These are phyloP conservation scores for Boletus rubropictus DNA, from an alignment of 768 basidiomycete species.

Conservation along the genomic window DNA sequence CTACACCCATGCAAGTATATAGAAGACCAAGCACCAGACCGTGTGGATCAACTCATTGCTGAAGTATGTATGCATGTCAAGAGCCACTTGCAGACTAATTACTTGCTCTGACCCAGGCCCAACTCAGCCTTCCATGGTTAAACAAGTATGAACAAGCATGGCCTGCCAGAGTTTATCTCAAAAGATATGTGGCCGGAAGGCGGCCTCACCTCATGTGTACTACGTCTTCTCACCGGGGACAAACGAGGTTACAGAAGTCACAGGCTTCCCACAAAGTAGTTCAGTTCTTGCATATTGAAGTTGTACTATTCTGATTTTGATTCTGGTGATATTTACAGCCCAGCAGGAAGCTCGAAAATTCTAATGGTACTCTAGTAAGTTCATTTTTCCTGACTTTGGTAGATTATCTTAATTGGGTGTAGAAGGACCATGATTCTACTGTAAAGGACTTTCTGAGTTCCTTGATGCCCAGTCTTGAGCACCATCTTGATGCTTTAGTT, in stretches of 20 bases:
- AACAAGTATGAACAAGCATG: no score
- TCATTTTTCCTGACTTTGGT: not conserved
- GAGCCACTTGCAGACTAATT: not conserved
- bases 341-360: not conserved
- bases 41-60: conserved; percentile 8
- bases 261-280: not conserved
- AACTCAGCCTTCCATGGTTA: conserved; percentile 14
- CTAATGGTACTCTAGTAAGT: not conserved
- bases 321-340: not conserved
- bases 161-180: no score
- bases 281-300: not conserved
- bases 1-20: conserved; percentile 15
- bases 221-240: no score
- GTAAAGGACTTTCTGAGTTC: conserved; percentile 19
- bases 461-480: conserved; percentile 19
- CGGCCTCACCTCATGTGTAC: conserved; percentile 1
- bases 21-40: conserved; percentile 9
- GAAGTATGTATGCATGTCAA: not conserved
- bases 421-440: not conserved
- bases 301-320: not conserved
- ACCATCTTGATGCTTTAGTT: conserved; percentile 14
- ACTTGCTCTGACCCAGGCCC: conserved; percentile 3
- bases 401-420: not conserved
- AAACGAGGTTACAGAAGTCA: not conserved
- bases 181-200: conserved; percentile 13